These are phyloP conservation scores for Fusarium duplospermum DNA, from an alignment of 2,329 filamentous ascomycete genomes.

Conservation along the genomic window DNA sequence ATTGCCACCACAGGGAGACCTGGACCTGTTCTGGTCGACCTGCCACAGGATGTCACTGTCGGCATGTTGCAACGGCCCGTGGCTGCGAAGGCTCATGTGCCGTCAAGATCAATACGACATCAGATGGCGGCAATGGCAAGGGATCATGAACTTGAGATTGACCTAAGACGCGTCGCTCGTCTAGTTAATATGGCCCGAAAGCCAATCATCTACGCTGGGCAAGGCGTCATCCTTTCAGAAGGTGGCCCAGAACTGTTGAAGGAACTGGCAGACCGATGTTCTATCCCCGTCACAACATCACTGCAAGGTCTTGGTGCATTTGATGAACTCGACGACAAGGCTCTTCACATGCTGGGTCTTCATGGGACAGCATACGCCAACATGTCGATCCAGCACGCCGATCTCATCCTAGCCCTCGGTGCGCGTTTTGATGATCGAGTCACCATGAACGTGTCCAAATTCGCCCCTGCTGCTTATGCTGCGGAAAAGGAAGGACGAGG, in stretches of 20 bases:
- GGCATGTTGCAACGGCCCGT: slow-evolving; percentile 70
- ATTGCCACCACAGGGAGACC: slow-evolving; percentile 95
- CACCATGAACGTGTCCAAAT: slow-evolving; percentile 82
- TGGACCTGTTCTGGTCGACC: slow-evolving; percentile 92
- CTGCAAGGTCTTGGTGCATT: slow-evolving; percentile 93
- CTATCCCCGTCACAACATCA: slow-evolving; percentile 95
- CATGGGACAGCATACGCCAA: slow-evolving; percentile 97
- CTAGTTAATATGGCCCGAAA: slow-evolving; percentile 92
- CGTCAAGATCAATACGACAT: background rate
- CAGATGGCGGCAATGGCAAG: slow-evolving; percentile 72
- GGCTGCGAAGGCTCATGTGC: background rate
- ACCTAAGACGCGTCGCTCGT: slow-evolving; percentile 80
- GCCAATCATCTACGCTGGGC: slow-evolving; percentile 93
- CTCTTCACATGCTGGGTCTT: slow-evolving; percentile 98
- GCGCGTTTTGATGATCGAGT: slow-evolving; percentile 97
- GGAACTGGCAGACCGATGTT: slow-evolving; percentile 86
- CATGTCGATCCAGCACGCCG: slow-evolving; percentile 96
- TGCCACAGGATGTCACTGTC: slow-evolving; percentile 96
- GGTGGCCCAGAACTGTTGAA: slow-evolving; percentile 84
- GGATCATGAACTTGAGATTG: slow-evolving; percentile 76
- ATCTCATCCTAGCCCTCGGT: slow-evolving; percentile 94
- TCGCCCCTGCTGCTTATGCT: slow-evolving; percentile 87
- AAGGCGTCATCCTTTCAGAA: slow-evolving; percentile 84
- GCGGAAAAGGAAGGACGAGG: slow-evolving; percentile 88
- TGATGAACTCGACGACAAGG: slow-evolving; percentile 93